phyloP scores from a whole-genome alignment of 306 rosid species.

The Senna siamea region DNA sequence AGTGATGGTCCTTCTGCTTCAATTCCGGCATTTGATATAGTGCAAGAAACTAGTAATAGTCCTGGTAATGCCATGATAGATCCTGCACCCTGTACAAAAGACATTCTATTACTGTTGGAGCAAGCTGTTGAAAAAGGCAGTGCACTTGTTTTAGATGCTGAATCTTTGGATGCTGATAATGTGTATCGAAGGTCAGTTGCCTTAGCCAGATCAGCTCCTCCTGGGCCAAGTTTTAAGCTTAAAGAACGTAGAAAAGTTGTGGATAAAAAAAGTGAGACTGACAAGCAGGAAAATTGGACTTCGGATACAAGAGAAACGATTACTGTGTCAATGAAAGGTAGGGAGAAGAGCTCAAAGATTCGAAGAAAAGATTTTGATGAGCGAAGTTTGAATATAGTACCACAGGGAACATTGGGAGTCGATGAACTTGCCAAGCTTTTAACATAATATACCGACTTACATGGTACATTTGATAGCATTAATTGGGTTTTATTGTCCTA shows the following conservation, averaged over 20 bases:
- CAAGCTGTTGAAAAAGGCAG: slow-evolving; percentile 75
- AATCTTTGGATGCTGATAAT: slow-evolving; percentile 66
- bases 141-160: slow-evolving; percentile 66
- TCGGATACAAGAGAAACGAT: slow-evolving; percentile 39
- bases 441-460: slow-evolving; percentile 43
- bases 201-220: slow-evolving; percentile 73
- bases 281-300: slow-evolving; percentile 41
- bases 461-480: neutral
- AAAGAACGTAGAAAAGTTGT: slow-evolving; percentile 37
- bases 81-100: slow-evolving; percentile 48
- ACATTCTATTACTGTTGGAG: slow-evolving; percentile 57
- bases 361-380: slow-evolving; percentile 56
- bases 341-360: slow-evolving; percentile 53
- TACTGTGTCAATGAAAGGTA: slow-evolving; percentile 39
- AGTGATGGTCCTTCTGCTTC: slow-evolving; percentile 21
- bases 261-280: slow-evolving; percentile 31
- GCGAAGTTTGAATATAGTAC: slow-evolving; percentile 54
- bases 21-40: slow-evolving; percentile 17
- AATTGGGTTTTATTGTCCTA: neutral
- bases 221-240: slow-evolving; percentile 63
- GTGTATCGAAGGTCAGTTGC: slow-evolving; percentile 63
- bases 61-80: slow-evolving; percentile 27
- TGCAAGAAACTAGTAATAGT: slow-evolving; percentile 31
- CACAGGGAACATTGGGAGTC: slow-evolving; percentile 71
- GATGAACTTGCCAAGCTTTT: slow-evolving; percentile 80